Evolutionary conservation across 2,329 filamentous ascomycete genomes (phyloP).

Genomic region (Sporothrix luriei): DNA sequence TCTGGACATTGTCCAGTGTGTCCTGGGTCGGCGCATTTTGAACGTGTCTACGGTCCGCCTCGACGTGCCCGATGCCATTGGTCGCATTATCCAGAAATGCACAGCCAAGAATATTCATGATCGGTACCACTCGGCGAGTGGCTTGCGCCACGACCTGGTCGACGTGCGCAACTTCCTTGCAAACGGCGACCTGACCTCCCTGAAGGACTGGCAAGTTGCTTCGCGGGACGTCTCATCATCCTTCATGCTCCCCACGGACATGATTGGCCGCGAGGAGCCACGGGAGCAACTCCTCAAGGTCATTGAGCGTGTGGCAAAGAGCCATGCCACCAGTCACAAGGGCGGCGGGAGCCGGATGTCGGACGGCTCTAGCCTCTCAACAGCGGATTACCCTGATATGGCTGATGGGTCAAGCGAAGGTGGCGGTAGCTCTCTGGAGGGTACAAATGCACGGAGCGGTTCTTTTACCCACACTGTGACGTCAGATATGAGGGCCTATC

Average conservation of each 20-base stretch:
- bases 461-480: conserved; percentile 53
- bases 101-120: conserved; percentile 86
- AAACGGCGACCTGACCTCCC: conserved; percentile 70
- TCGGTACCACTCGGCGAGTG: conserved; percentile 85
- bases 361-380: conserved; percentile 57
- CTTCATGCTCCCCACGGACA: conserved; percentile 78
- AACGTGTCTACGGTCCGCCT: conserved; percentile 74
- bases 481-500: conserved; percentile 48
- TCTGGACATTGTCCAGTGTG: conserved; percentile 88
- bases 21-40: conserved; percentile 76
- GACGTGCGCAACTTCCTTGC: conserved; percentile 73
- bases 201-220: conserved; percentile 75
- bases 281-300: conserved; percentile 69
- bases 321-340: conserved; percentile 56
- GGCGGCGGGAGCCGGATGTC: conserved; percentile 52
- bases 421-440: conserved; percentile 58
- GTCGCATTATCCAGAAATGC: conserved; percentile 85
- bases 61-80: conserved; percentile 82
- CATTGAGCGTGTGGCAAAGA: conserved; percentile 74
- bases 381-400: conserved; percentile 50
- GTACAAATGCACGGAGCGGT: conserved; percentile 52
- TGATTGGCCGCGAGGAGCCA: conserved; percentile 79
- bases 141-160: conserved; percentile 77
- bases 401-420: conserved; percentile 63
- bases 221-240: conserved; percentile 89